phyloP scores from a whole-genome alignment of 225 moss, liverwort and hornwort species.

The Rhytidiadelphus loreus region DNA sequence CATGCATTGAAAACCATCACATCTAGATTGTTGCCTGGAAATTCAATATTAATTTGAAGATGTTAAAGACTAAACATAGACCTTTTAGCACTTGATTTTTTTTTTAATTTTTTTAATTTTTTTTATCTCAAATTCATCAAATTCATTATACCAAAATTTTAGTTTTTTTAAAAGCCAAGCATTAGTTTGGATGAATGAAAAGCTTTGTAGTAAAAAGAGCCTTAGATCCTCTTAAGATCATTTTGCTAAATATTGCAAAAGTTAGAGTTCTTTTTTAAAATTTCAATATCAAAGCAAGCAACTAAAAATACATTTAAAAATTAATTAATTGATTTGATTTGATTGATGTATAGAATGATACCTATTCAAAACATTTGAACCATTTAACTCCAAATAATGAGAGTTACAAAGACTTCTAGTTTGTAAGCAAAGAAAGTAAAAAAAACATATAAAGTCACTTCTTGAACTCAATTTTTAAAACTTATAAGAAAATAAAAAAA shows the following conservation, averaged over 20 bases:
- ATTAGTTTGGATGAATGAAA: neutral
- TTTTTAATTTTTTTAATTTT: neutral
- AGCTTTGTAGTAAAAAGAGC: rapidly evolving
- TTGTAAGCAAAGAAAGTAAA: neutral
- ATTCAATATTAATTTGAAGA: neutral
- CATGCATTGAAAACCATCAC: neutral
- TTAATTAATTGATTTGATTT: no score
- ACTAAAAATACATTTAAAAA: neutral
- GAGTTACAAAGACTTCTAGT: neutral
- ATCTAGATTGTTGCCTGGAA: neutral
- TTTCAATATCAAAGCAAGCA: neutral
- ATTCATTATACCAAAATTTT: neutral
- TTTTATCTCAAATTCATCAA: neutral
- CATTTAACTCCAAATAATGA: neutral
- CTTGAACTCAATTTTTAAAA: no score
- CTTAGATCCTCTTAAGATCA: neutral
- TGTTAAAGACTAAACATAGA: neutral
- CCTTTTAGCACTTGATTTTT: rapidly evolving
- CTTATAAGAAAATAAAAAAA: no score
- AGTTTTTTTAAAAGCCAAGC: neutral
- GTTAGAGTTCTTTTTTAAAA: rapidly evolving
- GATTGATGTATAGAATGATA: no score
- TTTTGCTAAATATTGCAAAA: neutral
- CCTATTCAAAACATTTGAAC: no score
- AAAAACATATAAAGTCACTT: no score